phyloP scores from a whole-genome alignment of 371 early-diverging fungal species.

The Globomyces sp. region DNA sequence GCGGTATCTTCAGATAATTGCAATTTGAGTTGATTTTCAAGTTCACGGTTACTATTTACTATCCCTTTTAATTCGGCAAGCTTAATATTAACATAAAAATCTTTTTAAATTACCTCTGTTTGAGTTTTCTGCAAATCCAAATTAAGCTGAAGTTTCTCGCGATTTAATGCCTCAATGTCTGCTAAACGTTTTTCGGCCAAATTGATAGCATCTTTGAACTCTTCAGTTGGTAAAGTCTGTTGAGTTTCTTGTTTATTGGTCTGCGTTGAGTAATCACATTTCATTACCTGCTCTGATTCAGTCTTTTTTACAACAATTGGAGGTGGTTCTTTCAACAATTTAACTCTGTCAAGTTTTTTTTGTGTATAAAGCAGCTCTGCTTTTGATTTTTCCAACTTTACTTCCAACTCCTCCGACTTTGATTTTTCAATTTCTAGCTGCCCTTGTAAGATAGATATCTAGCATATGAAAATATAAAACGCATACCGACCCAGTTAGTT shows the following conservation, averaged over 20 bases:
- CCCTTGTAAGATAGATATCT: slow-evolving; percentile 20
- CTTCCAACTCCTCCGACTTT: slow-evolving; percentile 35
- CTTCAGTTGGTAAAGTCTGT: neutral
- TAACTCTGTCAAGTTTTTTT: slow-evolving; percentile 16
- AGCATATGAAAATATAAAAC: too few species aligned
- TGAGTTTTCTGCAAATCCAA: neutral
- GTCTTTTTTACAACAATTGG: slow-evolving; percentile 12
- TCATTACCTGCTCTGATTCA: neutral
- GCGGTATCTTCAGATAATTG: neutral
- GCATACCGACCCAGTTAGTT: slow-evolving; percentile 10
- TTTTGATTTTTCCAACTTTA: slow-evolving; percentile 38
- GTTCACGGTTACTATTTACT: neutral
- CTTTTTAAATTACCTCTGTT: neutral
- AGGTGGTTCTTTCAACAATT: neutral
- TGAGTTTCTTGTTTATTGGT: slow-evolving; percentile 17
- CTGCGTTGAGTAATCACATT: neutral
- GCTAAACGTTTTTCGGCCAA: too few species aligned
- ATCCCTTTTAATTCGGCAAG: too few species aligned
- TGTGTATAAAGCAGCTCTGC: neutral
- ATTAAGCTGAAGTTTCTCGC: slow-evolving; percentile 1
- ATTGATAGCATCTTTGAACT: neutral
- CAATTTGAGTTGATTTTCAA: slow-evolving; percentile 5
- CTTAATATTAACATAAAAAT: too few species aligned
- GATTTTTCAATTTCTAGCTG: slow-evolving; percentile 28
- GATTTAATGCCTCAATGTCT: neutral